Percentiles rank a stretch among this genome's conserved stretches.
phyloP scores from a whole-genome alignment of 441 rosid genomes.

The Euphorbia celastroides region DNA sequence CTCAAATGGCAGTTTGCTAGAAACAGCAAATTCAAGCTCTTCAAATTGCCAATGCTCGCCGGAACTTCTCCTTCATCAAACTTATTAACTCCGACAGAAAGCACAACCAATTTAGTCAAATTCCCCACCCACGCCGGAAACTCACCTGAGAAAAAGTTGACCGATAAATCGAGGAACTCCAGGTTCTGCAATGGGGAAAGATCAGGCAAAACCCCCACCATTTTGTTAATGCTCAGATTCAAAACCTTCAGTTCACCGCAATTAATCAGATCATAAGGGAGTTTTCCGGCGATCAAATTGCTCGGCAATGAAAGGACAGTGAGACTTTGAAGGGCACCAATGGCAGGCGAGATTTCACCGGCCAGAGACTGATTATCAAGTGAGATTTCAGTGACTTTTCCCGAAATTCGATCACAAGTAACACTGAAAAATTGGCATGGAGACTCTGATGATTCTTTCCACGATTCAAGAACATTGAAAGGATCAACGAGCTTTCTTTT shows the following conservation, averaged over 20 bases:
- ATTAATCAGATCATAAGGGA: conserved; percentile 43
- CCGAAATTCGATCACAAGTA: conserved; percentile 39
- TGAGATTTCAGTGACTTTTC: conserved; percentile 45
- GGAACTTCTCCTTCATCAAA: conserved; percentile 56
- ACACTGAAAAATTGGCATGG: conserved; percentile 62
- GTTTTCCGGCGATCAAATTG: conserved; percentile 45
- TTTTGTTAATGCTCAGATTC: conserved; percentile 47
- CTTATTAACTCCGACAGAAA: conserved; percentile 43
- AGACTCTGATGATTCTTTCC: conserved; percentile 55
- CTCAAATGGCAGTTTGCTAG: conserved; percentile 33
- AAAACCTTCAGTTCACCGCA: conserved; percentile 48
- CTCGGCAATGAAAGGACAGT: conserved; percentile 37
- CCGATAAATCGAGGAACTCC: conserved; percentile 47
- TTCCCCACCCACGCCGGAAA: conserved; percentile 71
- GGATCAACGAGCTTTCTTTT: conserved; percentile 63
- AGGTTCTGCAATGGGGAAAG: conserved; percentile 45
- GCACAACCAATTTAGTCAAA: conserved; percentile 37
- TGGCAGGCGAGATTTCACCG: conserved; percentile 56
- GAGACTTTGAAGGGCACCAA: conserved; percentile 46
- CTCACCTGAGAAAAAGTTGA: conserved; percentile 46
- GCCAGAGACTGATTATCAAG: conserved; percentile 45
- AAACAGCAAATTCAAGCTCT: conserved; percentile 36
- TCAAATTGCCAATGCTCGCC: conserved; percentile 39
- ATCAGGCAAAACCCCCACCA: conserved; percentile 58
- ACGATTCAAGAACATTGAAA: conserved; percentile 41